Conservation (phyloP, 257 asterid species). For the Solanum piurae region DNA sequence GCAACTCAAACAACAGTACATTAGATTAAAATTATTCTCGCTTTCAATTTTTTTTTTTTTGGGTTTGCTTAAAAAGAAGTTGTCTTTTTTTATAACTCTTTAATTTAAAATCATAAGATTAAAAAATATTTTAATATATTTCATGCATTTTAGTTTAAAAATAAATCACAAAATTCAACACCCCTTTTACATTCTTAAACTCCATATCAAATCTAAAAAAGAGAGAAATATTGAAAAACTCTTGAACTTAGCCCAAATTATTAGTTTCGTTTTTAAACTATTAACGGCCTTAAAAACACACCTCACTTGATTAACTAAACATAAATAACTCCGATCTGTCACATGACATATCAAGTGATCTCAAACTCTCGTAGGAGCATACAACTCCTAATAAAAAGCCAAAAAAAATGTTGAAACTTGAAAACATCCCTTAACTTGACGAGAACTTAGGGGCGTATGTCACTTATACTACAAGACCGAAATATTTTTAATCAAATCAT, state of each 20-base stretch:
- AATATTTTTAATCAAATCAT: not conserved
- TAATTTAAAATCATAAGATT: not conserved
- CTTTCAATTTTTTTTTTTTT: not conserved
- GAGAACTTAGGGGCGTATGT: too few species aligned
- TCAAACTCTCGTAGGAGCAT: too few species aligned
- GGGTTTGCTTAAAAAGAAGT: not conserved
- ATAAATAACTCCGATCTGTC: too few species aligned
- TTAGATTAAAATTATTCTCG: not conserved
- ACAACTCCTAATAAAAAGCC: too few species aligned
- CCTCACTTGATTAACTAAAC: not conserved
- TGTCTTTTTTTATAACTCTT: not conserved
- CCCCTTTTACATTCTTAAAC: not conserved
- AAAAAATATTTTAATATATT: not conserved
- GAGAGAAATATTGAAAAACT: not conserved
- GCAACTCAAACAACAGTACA: not conserved
- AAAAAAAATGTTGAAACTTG: too few species aligned
- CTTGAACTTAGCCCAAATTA: too few species aligned
- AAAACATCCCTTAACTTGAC: too few species aligned
- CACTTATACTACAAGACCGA: not conserved
- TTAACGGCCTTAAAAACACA: not conserved
- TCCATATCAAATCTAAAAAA: too few species aligned
- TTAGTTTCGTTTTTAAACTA: too few species aligned
- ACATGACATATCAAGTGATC: not conserved
- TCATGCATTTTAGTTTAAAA: too few species aligned
- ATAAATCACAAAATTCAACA: not conserved